A percentile compares a stretch with the other conserved stretches of the same genome.
These are phyloP conservation scores for Blastobotrys malaysiensis DNA, from an alignment of 1,139 yeast species.

Conservation along the genomic window DNA sequence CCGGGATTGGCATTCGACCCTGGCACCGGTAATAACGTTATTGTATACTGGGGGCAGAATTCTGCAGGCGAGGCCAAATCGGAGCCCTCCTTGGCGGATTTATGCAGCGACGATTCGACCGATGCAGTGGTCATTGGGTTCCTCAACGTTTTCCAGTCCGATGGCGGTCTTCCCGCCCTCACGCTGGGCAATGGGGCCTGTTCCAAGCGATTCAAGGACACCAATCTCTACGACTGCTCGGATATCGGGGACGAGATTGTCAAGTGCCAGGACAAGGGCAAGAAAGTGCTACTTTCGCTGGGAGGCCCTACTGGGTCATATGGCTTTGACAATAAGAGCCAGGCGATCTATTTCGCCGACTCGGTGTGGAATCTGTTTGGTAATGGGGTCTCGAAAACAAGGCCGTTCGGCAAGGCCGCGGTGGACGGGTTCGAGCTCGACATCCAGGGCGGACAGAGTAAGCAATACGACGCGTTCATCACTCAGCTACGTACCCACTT, in stretches of 20 bases:
- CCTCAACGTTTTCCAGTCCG: background rate
- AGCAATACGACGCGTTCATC: conserved; percentile 49
- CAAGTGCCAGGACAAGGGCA: conserved; percentile 68
- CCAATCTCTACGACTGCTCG: background rate
- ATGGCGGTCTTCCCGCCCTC: background rate
- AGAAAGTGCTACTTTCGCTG: conserved; percentile 72
- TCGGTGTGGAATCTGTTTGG: conserved; percentile 83
- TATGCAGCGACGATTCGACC: conserved; percentile 52
- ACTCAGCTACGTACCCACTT: conserved; percentile 51
- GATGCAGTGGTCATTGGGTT: background rate
- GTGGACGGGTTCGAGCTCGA: conserved; percentile 73
- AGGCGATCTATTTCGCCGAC: conserved; percentile 64
- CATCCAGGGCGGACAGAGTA: conserved; percentile 49
- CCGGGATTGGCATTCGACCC: conserved; percentile 1
- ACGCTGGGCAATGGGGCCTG: background rate
- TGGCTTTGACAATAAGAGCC: conserved; percentile 56
- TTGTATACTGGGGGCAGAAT: conserved; percentile 89
- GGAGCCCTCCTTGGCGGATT: conserved; percentile 56
- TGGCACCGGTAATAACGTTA: conserved; percentile 28
- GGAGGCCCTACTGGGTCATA: conserved; percentile 86
- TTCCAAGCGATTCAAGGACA: background rate
- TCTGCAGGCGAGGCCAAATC: conserved; percentile 56
- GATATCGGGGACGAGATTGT: background rate
- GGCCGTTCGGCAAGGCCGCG: conserved; percentile 75
- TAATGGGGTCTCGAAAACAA: conserved; percentile 1